phyloP scores from a whole-genome alignment of 148 eudicot genomes.

The Cornus kousa region DNA sequence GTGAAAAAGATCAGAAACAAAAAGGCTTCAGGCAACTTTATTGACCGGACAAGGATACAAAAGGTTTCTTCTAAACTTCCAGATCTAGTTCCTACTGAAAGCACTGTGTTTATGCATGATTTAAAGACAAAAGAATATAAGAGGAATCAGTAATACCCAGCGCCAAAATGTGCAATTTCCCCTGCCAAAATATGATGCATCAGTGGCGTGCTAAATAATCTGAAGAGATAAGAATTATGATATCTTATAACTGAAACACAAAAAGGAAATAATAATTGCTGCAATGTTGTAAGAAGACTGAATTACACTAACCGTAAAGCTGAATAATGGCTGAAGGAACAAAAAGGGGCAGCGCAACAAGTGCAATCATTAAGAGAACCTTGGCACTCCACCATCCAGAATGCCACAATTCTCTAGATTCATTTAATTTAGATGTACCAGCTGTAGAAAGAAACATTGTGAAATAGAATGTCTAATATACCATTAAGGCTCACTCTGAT shows the following conservation, averaged over 20 bases:
- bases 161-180: conserved; percentile 81
- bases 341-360: conserved; percentile 43
- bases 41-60: too few relatives aligned
- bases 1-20: neutral
- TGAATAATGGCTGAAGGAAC: conserved; percentile 49
- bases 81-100: neutral
- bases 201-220: neutral
- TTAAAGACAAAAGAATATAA: conserved; percentile 1
- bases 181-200: conserved; percentile 44
- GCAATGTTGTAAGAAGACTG: neutral
- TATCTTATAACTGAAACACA: neutral
- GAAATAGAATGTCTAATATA: conserved; percentile 58
- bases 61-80: neutral
- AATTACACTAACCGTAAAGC: conserved; percentile 54
- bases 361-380: conserved; percentile 38
- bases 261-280: neutral
- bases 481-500: conserved; percentile 28
- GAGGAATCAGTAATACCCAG: conserved; percentile 53
- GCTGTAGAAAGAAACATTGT: conserved; percentile 62
- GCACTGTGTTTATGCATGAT: neutral
- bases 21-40: neutral
- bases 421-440: conserved; percentile 51
- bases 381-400: conserved; percentile 68
- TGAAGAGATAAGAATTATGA: neutral
- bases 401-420: conserved; percentile 52